Evolutionary conservation across 2,329 filamentous ascomycete species (phyloP), one percentile per base, ranked within the genome.

Genomic region (Zasmidium cellare): DNA sequence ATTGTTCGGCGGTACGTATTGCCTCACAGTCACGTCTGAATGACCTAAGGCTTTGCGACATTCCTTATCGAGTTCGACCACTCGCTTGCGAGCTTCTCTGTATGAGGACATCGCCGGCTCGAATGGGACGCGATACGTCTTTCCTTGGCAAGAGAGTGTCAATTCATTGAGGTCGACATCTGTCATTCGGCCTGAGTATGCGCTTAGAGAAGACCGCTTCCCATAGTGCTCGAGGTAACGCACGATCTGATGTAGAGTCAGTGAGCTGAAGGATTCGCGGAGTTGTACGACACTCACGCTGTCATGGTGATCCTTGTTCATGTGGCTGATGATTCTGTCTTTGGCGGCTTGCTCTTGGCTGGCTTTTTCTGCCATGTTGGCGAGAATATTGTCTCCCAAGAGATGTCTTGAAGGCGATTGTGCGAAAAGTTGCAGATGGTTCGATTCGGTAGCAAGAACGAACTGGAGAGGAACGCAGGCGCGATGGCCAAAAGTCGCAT

Each of bases 291-390:
- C 38, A 45, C 70, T 20, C 71, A 80, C 85, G 57, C 91, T 90
- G 66, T 85, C 82, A 52, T 82, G 78, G 76, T 96, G 93, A 74
- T 93, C 89, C 46, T 79, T 79, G 77, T 97, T 96, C 90, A 97
- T 94, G 79, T 97, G 92, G 31, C 80, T 80, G 70, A 93, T 84
- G 73, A 91, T 87, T 58, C 87, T 84, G 57, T 79, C 68, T 69
- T 85, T 85, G 58, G 79, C 75, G 0, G 77, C 79, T 41, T 75
- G 76, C 54, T 82, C 79, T 63, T 77, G 58, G 16, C 46, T 19
- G 12, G 51, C 48, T 49, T 62, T 59, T 3, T 69, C 63, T 6
- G 64, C 57, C 67, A 69, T 70, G 9, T 31, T 49, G 18, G 5
- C 5, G 25, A 38, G 16, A n/a, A 9, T 6, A 41, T 9, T 9